Conservation (phyloP, 2,329 filamentous ascomycete genomes). For the Colletotrichum sp. region DNA sequence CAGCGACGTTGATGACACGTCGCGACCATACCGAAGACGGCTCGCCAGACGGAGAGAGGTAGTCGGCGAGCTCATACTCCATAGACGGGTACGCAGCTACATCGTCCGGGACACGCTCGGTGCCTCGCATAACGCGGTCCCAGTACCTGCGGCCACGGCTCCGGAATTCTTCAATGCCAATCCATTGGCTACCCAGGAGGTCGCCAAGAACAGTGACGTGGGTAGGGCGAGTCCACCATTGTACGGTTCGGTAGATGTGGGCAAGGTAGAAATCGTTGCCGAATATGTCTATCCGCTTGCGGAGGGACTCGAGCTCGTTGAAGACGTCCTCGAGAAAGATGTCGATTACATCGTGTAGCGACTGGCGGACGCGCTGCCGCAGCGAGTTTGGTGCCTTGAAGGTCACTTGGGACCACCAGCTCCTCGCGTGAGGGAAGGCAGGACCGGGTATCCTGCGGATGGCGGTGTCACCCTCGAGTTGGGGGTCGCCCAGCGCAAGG, state of each 20-base stretch:
- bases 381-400: conserved; percentile 53
- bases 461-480: conserved; percentile 90
- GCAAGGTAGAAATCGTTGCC: conserved; percentile 96
- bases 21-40: conserved; percentile 64
- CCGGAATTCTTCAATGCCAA: conserved; percentile 83
- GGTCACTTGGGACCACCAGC: conserved; percentile 50
- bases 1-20: conserved; percentile 85
- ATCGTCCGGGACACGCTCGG: conserved; percentile 65
- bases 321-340: conserved; percentile 72
- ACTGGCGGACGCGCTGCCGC: conserved; percentile 56
- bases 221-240: conserved; percentile 85
- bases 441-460: conserved; percentile 66
- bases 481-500: conserved; percentile 87
- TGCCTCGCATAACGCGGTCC: conserved; percentile 77
- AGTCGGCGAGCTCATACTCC: conserved; percentile 55
- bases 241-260: conserved; percentile 84
- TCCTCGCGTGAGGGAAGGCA: conserved; percentile 58
- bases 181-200: conserved; percentile 94
- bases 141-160: conserved; percentile 77
- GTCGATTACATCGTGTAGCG: conserved; percentile 64
- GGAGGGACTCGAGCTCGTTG: conserved; percentile 66
- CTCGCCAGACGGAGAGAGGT: conserved; percentile 48
- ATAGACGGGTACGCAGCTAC: conserved; percentile 51
- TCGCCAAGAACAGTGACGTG: conserved; percentile 92
- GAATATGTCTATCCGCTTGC: conserved; percentile 85